Evolutionary conservation across 1,139 yeast genomes (phyloP).

Genomic region (Protomyces inundatus): DNA sequence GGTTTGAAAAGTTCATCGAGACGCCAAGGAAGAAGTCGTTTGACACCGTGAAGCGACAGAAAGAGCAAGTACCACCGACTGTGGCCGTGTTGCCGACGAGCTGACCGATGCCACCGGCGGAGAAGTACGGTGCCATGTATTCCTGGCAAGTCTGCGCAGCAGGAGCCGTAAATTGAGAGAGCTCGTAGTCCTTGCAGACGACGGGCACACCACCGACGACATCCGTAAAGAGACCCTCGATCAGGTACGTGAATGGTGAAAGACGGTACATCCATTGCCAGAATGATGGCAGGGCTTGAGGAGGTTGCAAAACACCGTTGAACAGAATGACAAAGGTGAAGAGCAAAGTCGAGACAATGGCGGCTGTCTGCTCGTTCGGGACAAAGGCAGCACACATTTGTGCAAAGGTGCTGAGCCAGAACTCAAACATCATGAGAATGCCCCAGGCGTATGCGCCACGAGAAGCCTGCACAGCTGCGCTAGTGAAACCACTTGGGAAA

Average conservation of each 20-base stretch:
- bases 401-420: constrained; percentile 54
- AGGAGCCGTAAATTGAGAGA: constrained; percentile 53
- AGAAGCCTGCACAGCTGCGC: constrained; percentile 45
- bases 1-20: constrained; percentile 45
- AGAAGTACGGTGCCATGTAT: constrained; percentile 44
- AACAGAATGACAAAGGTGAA: constrained; percentile 51
- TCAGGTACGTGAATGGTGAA: constrained; percentile 64
- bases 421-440: constrained; percentile 52
- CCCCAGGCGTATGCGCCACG: constrained; percentile 43
- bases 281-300: constrained; percentile 57
- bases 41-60: constrained; percentile 52
- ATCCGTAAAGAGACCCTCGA: constrained; percentile 53
- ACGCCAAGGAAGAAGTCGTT: constrained; percentile 50
- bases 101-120: constrained; percentile 48
- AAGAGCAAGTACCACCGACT: constrained; percentile 48
- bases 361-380: constrained; percentile 61
- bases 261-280: constrained; percentile 66
- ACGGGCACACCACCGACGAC: constrained; percentile 56
- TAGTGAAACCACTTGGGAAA: constrained; percentile 39
- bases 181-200: constrained; percentile 50
- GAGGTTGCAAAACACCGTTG: constrained; percentile 63
- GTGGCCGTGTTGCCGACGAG: constrained; percentile 48
- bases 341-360: constrained; percentile 51
- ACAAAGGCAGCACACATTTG: constrained; percentile 52
- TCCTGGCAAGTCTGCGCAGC: constrained; percentile 55